Percentiles rank a stretch among this genome's conserved stretches.
These are phyloP conservation scores for Vitis hybrid DNA, from an alignment of 177 flowering plant genomes.

Conservation along the genomic window DNA sequence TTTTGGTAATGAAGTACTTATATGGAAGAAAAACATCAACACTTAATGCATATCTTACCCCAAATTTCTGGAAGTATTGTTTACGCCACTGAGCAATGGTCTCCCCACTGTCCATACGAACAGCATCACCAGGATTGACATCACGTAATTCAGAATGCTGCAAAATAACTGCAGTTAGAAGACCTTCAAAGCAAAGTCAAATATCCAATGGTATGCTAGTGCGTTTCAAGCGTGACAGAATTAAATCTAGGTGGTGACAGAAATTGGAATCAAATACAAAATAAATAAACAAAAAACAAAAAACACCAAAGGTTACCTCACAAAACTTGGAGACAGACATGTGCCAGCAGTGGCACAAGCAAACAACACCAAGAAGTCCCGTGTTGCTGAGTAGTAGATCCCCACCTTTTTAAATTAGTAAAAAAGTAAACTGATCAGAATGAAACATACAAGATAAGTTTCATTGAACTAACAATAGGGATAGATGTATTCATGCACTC, in stretches of 20 bases:
- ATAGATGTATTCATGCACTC: conserved; percentile 20
- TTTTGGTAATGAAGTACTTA: no score
- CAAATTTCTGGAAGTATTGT: conserved; percentile 44
- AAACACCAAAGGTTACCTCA: conserved; percentile 44
- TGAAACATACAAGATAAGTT: not conserved
- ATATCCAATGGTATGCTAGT: not conserved
- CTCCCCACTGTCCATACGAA: conserved; percentile 59
- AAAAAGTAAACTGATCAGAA: conserved; percentile 2
- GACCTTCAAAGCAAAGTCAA: not conserved
- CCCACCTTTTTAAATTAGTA: conserved; percentile 44
- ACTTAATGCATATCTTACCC: conserved; percentile 19
- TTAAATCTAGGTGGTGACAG: no score
- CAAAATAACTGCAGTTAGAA: conserved; percentile 11
- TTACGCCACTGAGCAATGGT: conserved; percentile 69
- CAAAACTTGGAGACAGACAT: conserved; percentile 64
- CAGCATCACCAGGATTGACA: conserved; percentile 62
- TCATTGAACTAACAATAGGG: not conserved
- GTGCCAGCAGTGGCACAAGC: conserved; percentile 56
- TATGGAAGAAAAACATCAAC: not conserved
- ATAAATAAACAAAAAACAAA: not conserved
- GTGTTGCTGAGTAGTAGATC: conserved; percentile 57
- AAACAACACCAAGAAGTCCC: conserved; percentile 60
- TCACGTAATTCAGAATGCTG: conserved; percentile 66
- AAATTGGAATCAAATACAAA: not conserved
- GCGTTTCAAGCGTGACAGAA: not conserved